A percentile compares a stretch with the other conserved stretches of the same genome.
Evolutionary conservation across 331 rosid species (phyloP).

Genomic region (Pyrus hybrid): DNA sequence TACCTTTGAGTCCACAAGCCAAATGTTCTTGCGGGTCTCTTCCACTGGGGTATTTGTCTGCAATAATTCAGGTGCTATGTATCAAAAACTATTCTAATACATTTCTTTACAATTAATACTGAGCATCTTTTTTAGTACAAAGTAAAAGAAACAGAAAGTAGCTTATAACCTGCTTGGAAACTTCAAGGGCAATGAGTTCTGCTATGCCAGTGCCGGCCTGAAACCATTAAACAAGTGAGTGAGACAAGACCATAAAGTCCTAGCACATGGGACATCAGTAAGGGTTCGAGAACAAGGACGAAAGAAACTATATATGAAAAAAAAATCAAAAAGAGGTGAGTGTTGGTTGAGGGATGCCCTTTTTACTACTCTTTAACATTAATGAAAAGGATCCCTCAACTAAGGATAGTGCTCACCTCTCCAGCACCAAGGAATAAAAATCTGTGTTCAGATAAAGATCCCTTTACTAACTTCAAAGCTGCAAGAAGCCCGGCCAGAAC

Average conservation of each 20-base stretch:
- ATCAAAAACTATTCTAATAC: not conserved
- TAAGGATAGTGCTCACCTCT: constrained; percentile 46
- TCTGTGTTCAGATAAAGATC: constrained; percentile 67
- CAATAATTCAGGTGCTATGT: constrained; percentile 6
- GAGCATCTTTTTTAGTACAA: not conserved
- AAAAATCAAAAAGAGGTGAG: not conserved
- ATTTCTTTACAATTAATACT: not conserved
- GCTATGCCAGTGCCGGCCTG: constrained; percentile 99
- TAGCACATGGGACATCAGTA: not conserved
- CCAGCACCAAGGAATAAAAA: constrained; percentile 97
- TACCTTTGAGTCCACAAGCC: constrained; percentile 97
- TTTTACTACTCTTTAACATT: not conserved
- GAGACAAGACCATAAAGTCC: constrained; percentile 11
- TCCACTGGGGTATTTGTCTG: constrained; percentile 79
- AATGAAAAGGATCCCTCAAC: not conserved
- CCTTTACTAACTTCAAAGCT: constrained; percentile 62
- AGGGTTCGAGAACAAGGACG: not conserved
- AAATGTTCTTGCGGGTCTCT: constrained; percentile 73
- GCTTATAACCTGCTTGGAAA: constrained; percentile 64
- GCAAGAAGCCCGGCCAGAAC: constrained; percentile 89
- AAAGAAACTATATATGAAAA: not conserved
- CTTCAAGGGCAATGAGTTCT: constrained; percentile 89
- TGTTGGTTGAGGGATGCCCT: not conserved
- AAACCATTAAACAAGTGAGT: constrained; percentile 24
- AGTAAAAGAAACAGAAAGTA: not conserved